Evolutionary conservation across 306 rosid species (phyloP), one percentile per base, ranked within the genome.

Genomic region (Rosa lucieae): DNA sequence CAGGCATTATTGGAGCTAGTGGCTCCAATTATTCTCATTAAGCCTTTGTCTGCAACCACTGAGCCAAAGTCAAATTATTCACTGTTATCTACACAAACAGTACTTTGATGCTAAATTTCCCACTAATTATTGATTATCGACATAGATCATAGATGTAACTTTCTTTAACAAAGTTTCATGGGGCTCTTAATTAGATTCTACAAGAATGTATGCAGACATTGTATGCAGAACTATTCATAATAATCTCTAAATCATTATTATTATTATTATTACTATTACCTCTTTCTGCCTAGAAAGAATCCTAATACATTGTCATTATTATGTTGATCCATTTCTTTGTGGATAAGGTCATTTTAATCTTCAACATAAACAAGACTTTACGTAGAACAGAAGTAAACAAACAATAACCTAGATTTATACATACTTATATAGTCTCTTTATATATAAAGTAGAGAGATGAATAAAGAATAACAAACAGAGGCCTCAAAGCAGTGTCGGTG

Each of bases 401-500:
- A 67, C 72, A 18, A 21, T 29, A 32, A 61, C 67, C 21, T 65
- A 39, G 71, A 66, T 39, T 37, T 66, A 39, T 40, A 43, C 73
- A 68, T 68, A 4, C 37, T 66, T 29, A 37, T 35, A 37, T 18
- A 17, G 14, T 1, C 5, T 0, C 18, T 10, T 17, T 56, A 67
- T 18, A 40, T 66, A 35, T 35, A 66, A 14, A 66, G 44, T 12
- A 23, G 14, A 61, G 40, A 10, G 46, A 14, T 67, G 14, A 67
- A n/a, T 68, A 42, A 42, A 68, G 73, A 68, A 42, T 68, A 5
- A 68, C 32, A 68, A 42, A 2, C 52, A 42, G 73, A 15, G 32
- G 73, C 51, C 70, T 37, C 52, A 39, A 39, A 20, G 51, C 71
- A 40, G 73, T 68, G 73, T 68, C 52, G 73, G 73, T 68, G 73